phyloP scores from a whole-genome alignment of 495 filamentous ascomycete genomes.

The Aspergillus panamensis region DNA sequence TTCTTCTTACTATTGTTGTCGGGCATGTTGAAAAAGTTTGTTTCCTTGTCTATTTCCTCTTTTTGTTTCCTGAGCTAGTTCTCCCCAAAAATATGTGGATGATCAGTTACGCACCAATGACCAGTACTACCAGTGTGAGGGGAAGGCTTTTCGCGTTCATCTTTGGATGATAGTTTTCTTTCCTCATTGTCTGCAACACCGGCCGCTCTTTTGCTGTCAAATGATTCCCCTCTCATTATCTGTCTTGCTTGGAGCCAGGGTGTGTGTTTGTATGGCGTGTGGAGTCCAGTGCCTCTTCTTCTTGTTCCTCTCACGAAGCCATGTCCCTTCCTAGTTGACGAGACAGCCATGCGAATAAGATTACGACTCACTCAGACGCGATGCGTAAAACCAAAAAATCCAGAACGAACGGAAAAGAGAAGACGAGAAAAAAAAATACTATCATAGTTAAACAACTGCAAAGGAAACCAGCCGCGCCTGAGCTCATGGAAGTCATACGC shows the following conservation, averaged over 20 bases:
- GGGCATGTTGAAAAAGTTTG: slow-evolving; percentile 47
- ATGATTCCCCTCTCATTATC: slow-evolving; percentile 16
- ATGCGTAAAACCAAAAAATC: slow-evolving; percentile 12
- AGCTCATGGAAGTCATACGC: neutral
- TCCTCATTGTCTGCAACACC: slow-evolving; percentile 15
- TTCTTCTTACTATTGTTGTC: slow-evolving; percentile 27
- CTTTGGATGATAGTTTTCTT: slow-evolving; percentile 10
- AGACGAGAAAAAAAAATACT: too few species aligned
- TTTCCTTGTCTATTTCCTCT: slow-evolving; percentile 21
- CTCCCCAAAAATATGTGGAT: slow-evolving; percentile 39
- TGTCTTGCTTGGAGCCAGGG: slow-evolving; percentile 26
- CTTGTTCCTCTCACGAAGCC: slow-evolving; percentile 25
- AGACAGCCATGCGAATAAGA: slow-evolving; percentile 30
- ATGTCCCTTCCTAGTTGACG: slow-evolving; percentile 27
- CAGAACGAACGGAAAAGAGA: slow-evolving; percentile 9
- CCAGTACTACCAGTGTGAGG: slow-evolving; percentile 41
- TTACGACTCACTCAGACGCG: slow-evolving; percentile 20
- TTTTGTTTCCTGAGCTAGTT: slow-evolving; percentile 36
- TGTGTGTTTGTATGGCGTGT: slow-evolving; percentile 24
- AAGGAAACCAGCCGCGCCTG: neutral
- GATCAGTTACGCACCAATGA: slow-evolving; percentile 39
- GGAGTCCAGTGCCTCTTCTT: slow-evolving; percentile 27
- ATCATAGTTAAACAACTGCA: neutral
- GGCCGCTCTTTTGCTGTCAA: slow-evolving; percentile 15
- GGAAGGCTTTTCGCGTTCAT: slow-evolving; percentile 28